Base-by-base conservation (phyloP, 2,329 filamentous ascomycete genomes). In the Colletotrichum falcatum region DNA sequence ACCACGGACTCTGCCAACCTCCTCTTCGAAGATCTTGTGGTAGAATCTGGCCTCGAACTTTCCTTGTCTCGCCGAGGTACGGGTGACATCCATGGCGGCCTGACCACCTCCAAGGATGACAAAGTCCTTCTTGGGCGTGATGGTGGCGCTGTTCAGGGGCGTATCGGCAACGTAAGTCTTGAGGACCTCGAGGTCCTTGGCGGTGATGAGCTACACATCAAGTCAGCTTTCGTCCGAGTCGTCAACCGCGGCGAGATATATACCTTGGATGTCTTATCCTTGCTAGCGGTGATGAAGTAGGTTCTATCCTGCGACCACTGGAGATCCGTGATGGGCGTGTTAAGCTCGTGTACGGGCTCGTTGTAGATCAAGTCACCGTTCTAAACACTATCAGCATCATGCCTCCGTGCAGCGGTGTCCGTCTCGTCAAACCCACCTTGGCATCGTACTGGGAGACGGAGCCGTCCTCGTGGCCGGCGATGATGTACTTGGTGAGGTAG, bases 31-130 rank as follows among this genome's bases (percentile, higher is more conserved):
- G 81, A 99, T 92, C 89, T 97, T 98, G 91, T 99, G 96, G 88
- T 98, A 99, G 89, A 99, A 99, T 75, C 96, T 91, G 54, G 96
- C 96, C 84, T 99, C 96, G 87, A 99, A 99, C 86, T 98, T 98
- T 85, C 96, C 96, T 87, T 99, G 96, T 75, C 96, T 90, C 60
- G 94, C 91, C 42, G 92, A 92, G 61, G 96, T 98, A 65, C 94
- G 97, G 70, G 96, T 99, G 83, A 99, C 96, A 80, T 98, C 95
- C 94, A 98, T 98, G 80, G 96, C 96, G 74, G 95, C 96, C 85
- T 99, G 96, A 77, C 96, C 96, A 90, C 96, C 96, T 77, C 96
- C 96, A 54, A 99, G 92, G 79, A 99, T 97, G 75, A 99, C 95
- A 80, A 94, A 99, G 80, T 98, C 94, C 86, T 98, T 98, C 84